phyloP scores from a whole-genome alignment of 2,329 filamentous ascomycete species.

The Pseudogymnoascus sp. region DNA sequence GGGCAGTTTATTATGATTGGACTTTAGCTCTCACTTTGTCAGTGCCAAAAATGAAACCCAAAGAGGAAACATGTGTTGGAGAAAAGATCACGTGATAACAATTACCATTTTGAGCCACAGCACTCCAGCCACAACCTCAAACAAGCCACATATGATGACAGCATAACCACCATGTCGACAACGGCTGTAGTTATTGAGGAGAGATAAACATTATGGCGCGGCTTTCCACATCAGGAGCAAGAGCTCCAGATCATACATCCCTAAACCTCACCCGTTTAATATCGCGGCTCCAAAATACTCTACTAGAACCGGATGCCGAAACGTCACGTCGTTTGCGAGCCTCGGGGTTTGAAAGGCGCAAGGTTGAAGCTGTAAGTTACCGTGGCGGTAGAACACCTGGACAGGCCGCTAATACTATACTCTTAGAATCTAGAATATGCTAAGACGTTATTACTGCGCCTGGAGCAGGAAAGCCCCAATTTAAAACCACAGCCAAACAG shows the following conservation, averaged over 20 bases:
- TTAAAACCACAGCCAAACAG: constrained; percentile 51
- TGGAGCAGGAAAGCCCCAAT: constrained; percentile 60
- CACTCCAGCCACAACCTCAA: neutral
- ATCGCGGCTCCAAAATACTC: constrained; percentile 53
- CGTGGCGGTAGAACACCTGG: neutral
- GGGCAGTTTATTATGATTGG: neutral
- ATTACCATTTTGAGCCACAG: neutral
- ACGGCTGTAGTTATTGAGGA: neutral
- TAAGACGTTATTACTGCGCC: constrained; percentile 55
- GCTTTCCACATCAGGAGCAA: constrained; percentile 3
- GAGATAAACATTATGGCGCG: constrained; percentile 7
- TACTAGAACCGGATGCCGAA: constrained; percentile 54
- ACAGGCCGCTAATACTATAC: neutral
- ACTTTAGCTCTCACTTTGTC: neutral
- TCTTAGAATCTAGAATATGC: constrained; percentile 66
- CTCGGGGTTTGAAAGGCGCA: constrained; percentile 59
- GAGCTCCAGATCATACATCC: constrained; percentile 17
- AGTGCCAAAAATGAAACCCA: neutral
- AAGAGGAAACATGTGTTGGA: neutral
- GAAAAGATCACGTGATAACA: neutral
- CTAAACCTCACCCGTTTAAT: constrained; percentile 55
- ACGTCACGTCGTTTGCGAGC: constrained; percentile 48
- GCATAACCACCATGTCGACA: constrained; percentile 1
- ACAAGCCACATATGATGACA: constrained; percentile 7
- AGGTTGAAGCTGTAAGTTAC: constrained; percentile 43